Conservation (phyloP, 2,329 filamentous ascomycete species). For the Thelonectria rubi region DNA sequence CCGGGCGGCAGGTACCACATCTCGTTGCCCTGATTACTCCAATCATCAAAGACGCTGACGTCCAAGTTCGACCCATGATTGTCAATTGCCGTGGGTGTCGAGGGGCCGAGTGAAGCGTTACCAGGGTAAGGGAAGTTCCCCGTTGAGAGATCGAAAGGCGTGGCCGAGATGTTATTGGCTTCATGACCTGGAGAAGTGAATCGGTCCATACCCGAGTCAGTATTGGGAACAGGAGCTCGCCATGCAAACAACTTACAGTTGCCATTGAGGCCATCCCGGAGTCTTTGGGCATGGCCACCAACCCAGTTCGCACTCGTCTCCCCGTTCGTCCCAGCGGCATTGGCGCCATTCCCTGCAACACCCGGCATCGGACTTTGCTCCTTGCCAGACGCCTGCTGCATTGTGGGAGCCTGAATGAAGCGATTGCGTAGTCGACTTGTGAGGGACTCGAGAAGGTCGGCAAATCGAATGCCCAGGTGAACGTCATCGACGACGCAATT, state of each 20-base stretch:
- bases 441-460: constrained; percentile 81
- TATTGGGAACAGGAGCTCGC: background rate
- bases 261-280: constrained; percentile 52
- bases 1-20: constrained; percentile 75
- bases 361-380: constrained; percentile 54
- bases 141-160: constrained; percentile 66
- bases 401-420: constrained; percentile 72
- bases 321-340: constrained; percentile 39
- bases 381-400: constrained; percentile 52
- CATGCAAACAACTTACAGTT: constrained; percentile 46
- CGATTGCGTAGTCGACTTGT: constrained; percentile 77
- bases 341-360: constrained; percentile 41
- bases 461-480: constrained; percentile 84
- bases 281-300: constrained; percentile 51
- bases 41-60: constrained; percentile 61
- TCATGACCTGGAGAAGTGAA: constrained; percentile 46
- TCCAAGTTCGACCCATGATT: constrained; percentile 45
- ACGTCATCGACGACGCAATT: constrained; percentile 87
- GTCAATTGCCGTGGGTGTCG: constrained; percentile 56
- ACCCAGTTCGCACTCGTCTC: constrained; percentile 45
- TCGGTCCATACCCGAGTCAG: constrained; percentile 45
- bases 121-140: constrained; percentile 65
- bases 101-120: constrained; percentile 58
- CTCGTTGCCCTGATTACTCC: constrained; percentile 64
- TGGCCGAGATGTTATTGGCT: constrained; percentile 67